phyloP scores from a whole-genome alignment of 2,329 filamentous ascomycete species.

The Rhinocladiella similis region DNA sequence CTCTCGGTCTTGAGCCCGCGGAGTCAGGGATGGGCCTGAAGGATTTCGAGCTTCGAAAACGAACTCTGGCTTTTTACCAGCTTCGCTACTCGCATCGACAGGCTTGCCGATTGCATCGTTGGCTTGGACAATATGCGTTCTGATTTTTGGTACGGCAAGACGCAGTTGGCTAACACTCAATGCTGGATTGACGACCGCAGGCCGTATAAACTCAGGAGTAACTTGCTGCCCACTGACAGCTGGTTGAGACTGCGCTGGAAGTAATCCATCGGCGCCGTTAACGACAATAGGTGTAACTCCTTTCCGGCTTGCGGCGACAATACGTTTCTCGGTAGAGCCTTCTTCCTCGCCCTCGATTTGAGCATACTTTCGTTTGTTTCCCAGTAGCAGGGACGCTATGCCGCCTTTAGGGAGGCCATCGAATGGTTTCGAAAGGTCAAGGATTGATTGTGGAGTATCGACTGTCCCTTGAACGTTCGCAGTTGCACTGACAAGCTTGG shows the following conservation, averaged over 20 bases:
- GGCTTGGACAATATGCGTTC: conserved; percentile 78
- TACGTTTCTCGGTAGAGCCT: conserved; percentile 58
- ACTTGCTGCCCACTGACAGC: conserved; percentile 61
- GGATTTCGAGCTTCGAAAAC: conserved; percentile 90
- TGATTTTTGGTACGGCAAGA: conserved; percentile 82
- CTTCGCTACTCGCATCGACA: conserved; percentile 37
- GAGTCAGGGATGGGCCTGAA: conserved; percentile 58
- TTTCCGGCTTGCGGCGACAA: conserved; percentile 59
- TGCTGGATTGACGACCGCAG: conserved; percentile 80
- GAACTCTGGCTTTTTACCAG: conserved; percentile 64
- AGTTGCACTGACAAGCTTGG: conserved; percentile 78
- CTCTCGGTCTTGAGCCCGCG: conserved; percentile 67
- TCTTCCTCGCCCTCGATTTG: conserved; percentile 76
- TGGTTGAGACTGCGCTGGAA: conserved; percentile 68
- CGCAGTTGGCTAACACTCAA: conserved; percentile 80
- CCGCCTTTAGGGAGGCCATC: conserved; percentile 91
- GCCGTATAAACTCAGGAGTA: conserved; percentile 81
- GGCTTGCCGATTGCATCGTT: conserved; percentile 59
- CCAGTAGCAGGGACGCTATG: conserved; percentile 78
- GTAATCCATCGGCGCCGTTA: conserved; percentile 74
- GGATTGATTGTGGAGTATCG: conserved; percentile 70
- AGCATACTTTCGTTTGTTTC: conserved; percentile 85
- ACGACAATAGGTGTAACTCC: conserved; percentile 73
- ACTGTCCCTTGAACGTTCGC: conserved; percentile 43
- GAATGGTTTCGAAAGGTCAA: conserved; percentile 91